A percentile compares a stretch with the other conserved stretches of the same genome.
Conservation (phyloP, 2,329 filamentous ascomycete species). For the Pseudogymnoascus sp. region DNA sequence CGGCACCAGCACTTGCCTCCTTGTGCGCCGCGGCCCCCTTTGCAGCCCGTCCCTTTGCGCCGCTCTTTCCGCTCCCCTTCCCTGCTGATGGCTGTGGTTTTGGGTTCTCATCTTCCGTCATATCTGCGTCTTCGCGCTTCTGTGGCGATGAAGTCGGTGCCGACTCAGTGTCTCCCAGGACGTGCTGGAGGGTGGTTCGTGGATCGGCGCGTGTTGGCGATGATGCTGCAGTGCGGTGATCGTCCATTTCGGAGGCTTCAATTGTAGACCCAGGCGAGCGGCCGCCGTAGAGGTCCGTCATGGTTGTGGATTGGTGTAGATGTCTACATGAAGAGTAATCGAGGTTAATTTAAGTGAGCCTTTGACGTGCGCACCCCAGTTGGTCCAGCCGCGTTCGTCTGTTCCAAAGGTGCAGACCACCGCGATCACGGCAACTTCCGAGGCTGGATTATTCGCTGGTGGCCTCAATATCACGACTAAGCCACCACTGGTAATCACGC, state of each 20-base stretch:
- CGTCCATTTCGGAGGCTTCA: constrained; percentile 26
- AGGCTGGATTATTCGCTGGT: not conserved
- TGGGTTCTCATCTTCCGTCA: constrained; percentile 28
- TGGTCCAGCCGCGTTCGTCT: constrained; percentile 4
- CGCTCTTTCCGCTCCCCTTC: constrained; percentile 18
- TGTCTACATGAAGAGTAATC: constrained; percentile 4
- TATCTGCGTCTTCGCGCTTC: constrained; percentile 17
- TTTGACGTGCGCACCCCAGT: not conserved
- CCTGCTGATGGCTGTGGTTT: constrained; percentile 20
- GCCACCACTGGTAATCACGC: not conserved
- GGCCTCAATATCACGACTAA: not conserved
- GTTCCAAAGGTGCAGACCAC: not conserved
- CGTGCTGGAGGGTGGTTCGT: constrained; percentile 24
- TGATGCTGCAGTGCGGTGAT: constrained; percentile 22
- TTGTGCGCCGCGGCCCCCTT: constrained; percentile 11
- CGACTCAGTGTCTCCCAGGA: constrained; percentile 21
- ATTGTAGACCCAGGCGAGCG: constrained; percentile 25
- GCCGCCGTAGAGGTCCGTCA: constrained; percentile 17
- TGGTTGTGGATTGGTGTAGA: constrained; percentile 7
- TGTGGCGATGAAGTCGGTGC: constrained; percentile 19
- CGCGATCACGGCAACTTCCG: not conserved
- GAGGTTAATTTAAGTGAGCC: not conserved
- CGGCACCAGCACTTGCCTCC: constrained; percentile 14
- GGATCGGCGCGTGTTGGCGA: constrained; percentile 25
- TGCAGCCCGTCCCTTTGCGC: constrained; percentile 20